phyloP scores from a whole-genome alignment of 768 basidiomycete genomes.

The Lanmaoa pseudosensibilis region DNA sequence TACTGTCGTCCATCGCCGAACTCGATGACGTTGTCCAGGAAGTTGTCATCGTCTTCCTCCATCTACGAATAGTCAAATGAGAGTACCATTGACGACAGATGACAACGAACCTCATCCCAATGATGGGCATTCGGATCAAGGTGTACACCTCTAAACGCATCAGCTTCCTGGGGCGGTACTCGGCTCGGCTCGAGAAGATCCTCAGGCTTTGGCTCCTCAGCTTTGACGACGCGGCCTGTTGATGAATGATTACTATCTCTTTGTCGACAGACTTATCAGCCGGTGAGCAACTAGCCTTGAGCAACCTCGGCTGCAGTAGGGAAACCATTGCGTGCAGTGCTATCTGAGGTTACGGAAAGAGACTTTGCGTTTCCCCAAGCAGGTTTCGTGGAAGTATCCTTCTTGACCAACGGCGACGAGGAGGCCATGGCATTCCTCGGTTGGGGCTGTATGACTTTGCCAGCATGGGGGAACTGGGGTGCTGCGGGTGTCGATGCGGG shows the following conservation, averaged over 20 bases:
- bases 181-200: constrained; percentile 51
- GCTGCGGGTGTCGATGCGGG: constrained; percentile 40
- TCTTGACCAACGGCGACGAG: constrained; percentile 36
- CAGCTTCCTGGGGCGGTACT: constrained; percentile 78
- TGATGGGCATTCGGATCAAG: constrained; percentile 92
- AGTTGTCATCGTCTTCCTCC: constrained; percentile 92
- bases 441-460: constrained; percentile 68
- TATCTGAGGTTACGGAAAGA: constrained; percentile 36
- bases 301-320: constrained; percentile 97
- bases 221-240: constrained; percentile 21
- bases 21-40: constrained; percentile 86
- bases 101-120: constrained; percentile 88
- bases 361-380: constrained; percentile 72
- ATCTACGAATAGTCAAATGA: constrained; percentile 47
- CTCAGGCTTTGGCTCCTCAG: constrained; percentile 47
- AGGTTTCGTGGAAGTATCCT: constrained; percentile 43
- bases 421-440: constrained; percentile 42
- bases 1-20: constrained; percentile 95
- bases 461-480: constrained; percentile 55
- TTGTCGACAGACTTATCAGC: background rate
- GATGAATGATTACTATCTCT: constrained; percentile 15
- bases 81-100: constrained; percentile 4
- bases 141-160: constrained; percentile 93
- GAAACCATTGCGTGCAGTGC: constrained; percentile 65
- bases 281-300: constrained; percentile 53